phyloP scores from a whole-genome alignment of 805 yeast species.

The Schizosaccharomyces octosporus region DNA sequence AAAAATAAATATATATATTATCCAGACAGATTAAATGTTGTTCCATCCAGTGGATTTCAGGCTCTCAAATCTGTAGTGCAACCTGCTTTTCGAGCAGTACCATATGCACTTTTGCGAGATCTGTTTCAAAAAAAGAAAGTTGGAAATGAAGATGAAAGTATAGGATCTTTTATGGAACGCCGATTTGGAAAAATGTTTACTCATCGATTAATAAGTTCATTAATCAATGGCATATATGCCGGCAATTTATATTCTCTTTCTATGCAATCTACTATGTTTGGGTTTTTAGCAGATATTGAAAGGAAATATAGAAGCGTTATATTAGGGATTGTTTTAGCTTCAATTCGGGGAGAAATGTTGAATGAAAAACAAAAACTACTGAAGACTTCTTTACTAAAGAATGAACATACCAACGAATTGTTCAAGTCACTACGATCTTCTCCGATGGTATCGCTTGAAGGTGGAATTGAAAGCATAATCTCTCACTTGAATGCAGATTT shows the following conservation, averaged over 20 bases:
- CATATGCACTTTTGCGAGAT: conserved; percentile 5
- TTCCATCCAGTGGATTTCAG: conserved; percentile 10
- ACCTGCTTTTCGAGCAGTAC: conserved; percentile 20
- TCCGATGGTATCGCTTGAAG: background rate
- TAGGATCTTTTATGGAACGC: conserved; percentile 39
- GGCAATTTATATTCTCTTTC: conserved; percentile 44
- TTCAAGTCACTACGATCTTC: background rate
- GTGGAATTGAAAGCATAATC: background rate
- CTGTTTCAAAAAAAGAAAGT: conserved; percentile 5
- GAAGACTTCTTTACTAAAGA: background rate
- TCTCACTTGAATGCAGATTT: background rate
- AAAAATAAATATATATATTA: conserved; percentile 6
- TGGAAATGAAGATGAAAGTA: conserved; percentile 33
- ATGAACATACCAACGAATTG: background rate
- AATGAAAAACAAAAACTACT: background rate
- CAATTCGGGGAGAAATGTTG: background rate
- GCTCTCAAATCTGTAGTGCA: conserved; percentile 5
- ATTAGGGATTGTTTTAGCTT: background rate
- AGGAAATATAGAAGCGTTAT: background rate
- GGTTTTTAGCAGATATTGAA: background rate
- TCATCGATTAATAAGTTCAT: conserved; percentile 47
- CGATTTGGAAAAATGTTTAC: conserved; percentile 35
- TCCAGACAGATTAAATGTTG: conserved; percentile 5
- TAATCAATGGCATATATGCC: conserved; percentile 75
- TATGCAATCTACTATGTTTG: background rate